Conservation (phyloP, 257 asterid species). For the Orobanche coerulescens region DNA sequence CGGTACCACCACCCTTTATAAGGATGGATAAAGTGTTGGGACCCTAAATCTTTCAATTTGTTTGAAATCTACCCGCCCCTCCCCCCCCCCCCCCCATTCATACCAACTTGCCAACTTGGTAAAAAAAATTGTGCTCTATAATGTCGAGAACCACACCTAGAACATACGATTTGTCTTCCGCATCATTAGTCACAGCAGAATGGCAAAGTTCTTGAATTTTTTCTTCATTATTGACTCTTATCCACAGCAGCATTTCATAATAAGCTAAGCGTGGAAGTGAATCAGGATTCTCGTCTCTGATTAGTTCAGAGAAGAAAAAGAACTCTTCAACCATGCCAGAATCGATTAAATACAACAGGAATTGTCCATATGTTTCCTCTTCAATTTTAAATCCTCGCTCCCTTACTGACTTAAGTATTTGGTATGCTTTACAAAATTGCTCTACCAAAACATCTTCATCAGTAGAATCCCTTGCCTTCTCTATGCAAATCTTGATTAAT, state of each 20-base stretch:
- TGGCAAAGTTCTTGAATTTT: slow-evolving; percentile 60
- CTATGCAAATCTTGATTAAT: slow-evolving; percentile 42
- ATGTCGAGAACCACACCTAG: slow-evolving; percentile 42
- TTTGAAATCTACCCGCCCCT: no score
- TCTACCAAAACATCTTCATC: slow-evolving; percentile 53
- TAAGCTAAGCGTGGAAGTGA: slow-evolving; percentile 55
- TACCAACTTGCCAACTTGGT: no score
- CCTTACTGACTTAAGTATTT: slow-evolving; percentile 39
- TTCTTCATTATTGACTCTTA: slow-evolving; percentile 37
- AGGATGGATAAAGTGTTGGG: no score
- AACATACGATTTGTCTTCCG: slow-evolving; percentile 38
- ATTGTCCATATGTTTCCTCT: slow-evolving; percentile 58
- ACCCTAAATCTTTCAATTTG: no score
- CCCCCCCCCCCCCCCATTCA: no score
- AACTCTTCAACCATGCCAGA: slow-evolving; percentile 61
- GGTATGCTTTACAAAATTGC: slow-evolving; percentile 52
- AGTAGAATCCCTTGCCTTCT: slow-evolving; percentile 48
- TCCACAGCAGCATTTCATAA: slow-evolving; percentile 79
- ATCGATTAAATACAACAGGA: slow-evolving; percentile 62
- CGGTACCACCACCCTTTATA: no score
- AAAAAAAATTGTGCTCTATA: no score
- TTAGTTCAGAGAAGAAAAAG: slow-evolving; percentile 51
- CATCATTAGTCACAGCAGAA: slow-evolving; percentile 37
- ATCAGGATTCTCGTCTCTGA: slow-evolving; percentile 43
- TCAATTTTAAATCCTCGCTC: slow-evolving; percentile 58